Percentiles rank a stretch among this genome's conserved stretches.
phyloP scores from a whole-genome alignment of 2,329 filamentous ascomycete species.

The Thelonectria blattea region DNA sequence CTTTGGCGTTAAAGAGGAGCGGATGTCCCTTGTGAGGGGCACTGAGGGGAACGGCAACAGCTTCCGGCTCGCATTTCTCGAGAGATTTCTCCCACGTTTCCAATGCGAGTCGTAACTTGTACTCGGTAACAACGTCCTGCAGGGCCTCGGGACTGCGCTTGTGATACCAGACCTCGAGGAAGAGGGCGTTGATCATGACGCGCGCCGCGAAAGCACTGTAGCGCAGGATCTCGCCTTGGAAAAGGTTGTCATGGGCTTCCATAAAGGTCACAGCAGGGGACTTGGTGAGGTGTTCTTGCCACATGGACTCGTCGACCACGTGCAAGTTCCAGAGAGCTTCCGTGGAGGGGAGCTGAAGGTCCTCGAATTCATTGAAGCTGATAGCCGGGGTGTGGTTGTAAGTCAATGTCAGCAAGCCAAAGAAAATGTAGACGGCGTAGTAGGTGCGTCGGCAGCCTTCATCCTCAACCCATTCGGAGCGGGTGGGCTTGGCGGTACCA shows the following conservation, averaged over 20 bases:
- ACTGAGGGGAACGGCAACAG: constrained; percentile 84
- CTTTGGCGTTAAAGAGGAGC: constrained; percentile 97
- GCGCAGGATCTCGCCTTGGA: constrained; percentile 86
- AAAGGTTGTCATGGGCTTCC: constrained; percentile 92
- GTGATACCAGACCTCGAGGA: constrained; percentile 98
- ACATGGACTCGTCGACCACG: constrained; percentile 76
- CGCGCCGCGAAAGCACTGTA: constrained; percentile 98
- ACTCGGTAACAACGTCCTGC: constrained; percentile 96
- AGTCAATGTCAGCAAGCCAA: constrained; percentile 89
- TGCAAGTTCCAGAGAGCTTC: constrained; percentile 94
- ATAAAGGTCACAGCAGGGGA: constrained; percentile 85
- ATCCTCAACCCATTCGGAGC: constrained; percentile 94
- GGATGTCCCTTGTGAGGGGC: constrained; percentile 96
- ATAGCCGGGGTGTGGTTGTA: constrained; percentile 99
- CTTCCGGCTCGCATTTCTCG: constrained; percentile 90
- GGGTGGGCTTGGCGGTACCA: constrained; percentile 74
- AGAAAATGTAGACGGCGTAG: constrained; percentile 99
- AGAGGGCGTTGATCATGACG: constrained; percentile 98
- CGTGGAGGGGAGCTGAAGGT: constrained; percentile 87
- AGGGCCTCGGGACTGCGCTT: constrained; percentile 97
- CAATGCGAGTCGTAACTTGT: constrained; percentile 92
- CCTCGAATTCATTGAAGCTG: constrained; percentile 97
- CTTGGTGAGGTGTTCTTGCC: constrained; percentile 77
- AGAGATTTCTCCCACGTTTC: constrained; percentile 99
- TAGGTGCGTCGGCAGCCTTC: constrained; percentile 96